These are phyloP conservation scores for Phaeophleospora eucalypticola DNA, from an alignment of 2,329 filamentous ascomycete genomes.

Conservation along the genomic window DNA sequence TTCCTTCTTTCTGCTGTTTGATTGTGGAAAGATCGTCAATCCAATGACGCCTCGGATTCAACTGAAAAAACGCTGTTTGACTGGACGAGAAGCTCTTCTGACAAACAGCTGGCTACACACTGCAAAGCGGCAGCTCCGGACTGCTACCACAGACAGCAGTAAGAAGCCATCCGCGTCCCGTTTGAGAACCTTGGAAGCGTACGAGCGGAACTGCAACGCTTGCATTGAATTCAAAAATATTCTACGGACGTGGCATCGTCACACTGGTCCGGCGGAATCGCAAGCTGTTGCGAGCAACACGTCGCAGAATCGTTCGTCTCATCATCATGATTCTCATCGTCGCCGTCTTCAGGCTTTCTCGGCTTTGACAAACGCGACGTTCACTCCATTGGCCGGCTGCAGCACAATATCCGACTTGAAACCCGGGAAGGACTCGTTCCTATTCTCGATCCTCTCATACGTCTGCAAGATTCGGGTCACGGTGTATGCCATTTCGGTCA, in stretches of 20 bases:
- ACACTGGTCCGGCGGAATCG: not conserved
- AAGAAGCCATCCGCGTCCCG: not conserved
- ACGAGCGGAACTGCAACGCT: not conserved
- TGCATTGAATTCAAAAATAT: not conserved
- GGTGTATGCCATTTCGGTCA: conserved; percentile 50
- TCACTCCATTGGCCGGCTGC: conserved; percentile 41
- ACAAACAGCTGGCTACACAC: not conserved
- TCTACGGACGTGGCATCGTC: not conserved
- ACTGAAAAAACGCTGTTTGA: not conserved
- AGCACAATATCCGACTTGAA: conserved; percentile 46
- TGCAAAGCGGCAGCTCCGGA: too few species aligned
- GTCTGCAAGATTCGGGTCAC: conserved; percentile 45
- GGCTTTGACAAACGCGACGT: conserved; percentile 35
- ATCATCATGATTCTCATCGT: too few species aligned
- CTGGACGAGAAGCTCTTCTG: not conserved
- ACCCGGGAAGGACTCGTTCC: conserved; percentile 33
- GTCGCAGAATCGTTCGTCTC: not conserved
- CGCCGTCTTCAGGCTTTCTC: conserved; percentile 8
- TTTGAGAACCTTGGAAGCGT: not conserved
- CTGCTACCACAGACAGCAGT: not conserved
- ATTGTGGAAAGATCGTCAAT: conserved; percentile 8
- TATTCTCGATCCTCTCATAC: conserved; percentile 41
- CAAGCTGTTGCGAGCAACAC: not conserved
- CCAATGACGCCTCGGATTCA: not conserved
- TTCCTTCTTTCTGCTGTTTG: conserved; percentile 1